Conservation (phyloP, 2,329 filamentous ascomycete species). For the Colletotrichum musae region DNA sequence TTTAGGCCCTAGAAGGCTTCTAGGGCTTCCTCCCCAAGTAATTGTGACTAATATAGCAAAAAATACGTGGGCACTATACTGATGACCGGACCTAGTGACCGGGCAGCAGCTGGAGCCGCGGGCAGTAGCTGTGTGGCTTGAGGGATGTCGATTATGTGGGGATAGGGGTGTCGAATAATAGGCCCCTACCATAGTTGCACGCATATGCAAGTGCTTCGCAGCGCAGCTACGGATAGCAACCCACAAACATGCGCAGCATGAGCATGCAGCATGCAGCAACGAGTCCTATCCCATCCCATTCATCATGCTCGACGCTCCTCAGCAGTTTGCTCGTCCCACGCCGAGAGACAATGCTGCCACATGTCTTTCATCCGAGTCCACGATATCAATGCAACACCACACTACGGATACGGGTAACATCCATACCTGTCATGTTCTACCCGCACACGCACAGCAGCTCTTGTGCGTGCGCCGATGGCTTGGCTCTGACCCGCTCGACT, state of each 20-base stretch:
- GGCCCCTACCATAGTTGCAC: slow-evolving; percentile 26
- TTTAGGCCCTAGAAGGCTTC: too few relatives aligned
- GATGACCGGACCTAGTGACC: too few relatives aligned
- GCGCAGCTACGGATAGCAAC: neutral
- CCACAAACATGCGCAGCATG: neutral
- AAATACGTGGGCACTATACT: too few relatives aligned
- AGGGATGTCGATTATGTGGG: too few relatives aligned
- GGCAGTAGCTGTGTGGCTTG: too few relatives aligned
- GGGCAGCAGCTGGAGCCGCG: too few relatives aligned
- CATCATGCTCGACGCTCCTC: slow-evolving; percentile 8
- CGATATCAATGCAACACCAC: slow-evolving; percentile 1
- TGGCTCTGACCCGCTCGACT: slow-evolving; percentile 24
- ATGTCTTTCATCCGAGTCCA: slow-evolving; percentile 16
- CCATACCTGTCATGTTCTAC: too few relatives aligned
- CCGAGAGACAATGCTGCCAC: slow-evolving; percentile 17
- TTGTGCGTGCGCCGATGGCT: slow-evolving; percentile 19
- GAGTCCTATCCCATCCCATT: neutral
- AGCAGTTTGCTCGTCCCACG: slow-evolving; percentile 18
- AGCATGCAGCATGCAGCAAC: neutral
- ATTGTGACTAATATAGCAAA: too few relatives aligned
- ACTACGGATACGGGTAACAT: neutral
- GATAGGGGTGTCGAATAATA: too few relatives aligned
- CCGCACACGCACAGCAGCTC: neutral
- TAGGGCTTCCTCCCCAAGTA: too few relatives aligned
- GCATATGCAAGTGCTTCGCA: slow-evolving; percentile 25